Evolutionary conservation across 495 filamentous ascomycete genomes (phyloP).

Genomic region (Niebla homalea): DNA sequence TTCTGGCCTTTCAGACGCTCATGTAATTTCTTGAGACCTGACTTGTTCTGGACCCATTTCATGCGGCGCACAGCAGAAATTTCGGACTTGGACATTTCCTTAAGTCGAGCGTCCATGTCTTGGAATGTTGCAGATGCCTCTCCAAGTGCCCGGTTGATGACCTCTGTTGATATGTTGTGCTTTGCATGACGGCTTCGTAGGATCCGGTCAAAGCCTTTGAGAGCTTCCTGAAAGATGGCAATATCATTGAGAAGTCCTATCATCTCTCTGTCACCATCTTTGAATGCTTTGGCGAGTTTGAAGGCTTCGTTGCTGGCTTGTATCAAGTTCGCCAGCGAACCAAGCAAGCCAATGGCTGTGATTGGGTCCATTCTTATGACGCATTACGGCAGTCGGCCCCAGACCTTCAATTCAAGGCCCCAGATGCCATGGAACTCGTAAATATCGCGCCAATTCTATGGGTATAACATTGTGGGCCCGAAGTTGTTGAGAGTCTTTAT

Average conservation of each 20-base stretch:
- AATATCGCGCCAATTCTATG: too few relatives aligned
- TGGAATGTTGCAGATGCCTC: conserved; percentile 4
- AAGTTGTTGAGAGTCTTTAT: too few relatives aligned
- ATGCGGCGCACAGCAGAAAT: conserved; percentile 5
- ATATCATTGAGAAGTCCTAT: conserved; percentile 6
- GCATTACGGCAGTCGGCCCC: not conserved
- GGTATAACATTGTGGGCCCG: too few relatives aligned
- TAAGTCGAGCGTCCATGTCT: not conserved
- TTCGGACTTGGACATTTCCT: conserved; percentile 2
- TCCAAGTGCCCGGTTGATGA: conserved; percentile 2
- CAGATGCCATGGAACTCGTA: too few relatives aligned
- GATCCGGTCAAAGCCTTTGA: conserved; percentile 10
- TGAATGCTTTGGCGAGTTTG: not conserved
- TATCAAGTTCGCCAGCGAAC: conserved; percentile 2
- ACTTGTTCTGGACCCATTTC: conserved; percentile 9
- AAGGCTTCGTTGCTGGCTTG: not conserved
- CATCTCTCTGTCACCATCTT: conserved; percentile 6
- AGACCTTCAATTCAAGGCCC: too few relatives aligned
- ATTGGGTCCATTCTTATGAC: conserved; percentile 5
- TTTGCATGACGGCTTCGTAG: conserved; percentile 8
- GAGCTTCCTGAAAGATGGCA: conserved; percentile 2
- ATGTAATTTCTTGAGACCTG: conserved; percentile 5
- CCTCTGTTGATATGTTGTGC: conserved; percentile 9
- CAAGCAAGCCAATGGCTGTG: conserved; percentile 7
- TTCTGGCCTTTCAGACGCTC: conserved; percentile 6